Evolutionary conservation across 371 early-diverging fungal species (phyloP).

Genomic region (Rhizomucor pusillus): DNA sequence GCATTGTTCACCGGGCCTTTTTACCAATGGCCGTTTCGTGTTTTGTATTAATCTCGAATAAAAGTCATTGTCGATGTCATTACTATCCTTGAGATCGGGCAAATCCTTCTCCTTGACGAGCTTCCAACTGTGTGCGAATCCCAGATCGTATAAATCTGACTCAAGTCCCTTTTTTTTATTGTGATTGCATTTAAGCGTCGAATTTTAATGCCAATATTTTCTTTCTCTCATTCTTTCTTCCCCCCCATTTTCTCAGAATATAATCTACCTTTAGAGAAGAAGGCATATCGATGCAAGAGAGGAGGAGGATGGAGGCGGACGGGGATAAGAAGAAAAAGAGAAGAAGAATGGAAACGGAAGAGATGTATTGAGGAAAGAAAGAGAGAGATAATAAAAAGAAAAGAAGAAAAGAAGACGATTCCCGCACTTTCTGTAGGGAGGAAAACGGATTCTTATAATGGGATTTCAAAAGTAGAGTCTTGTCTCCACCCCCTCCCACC

Average conservation of each 20-base stretch:
- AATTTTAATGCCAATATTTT: constrained; percentile 1
- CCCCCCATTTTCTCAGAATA: not conserved
- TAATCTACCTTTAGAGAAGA: not conserved
- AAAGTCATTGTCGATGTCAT: constrained; percentile 2
- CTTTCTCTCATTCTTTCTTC: no score
- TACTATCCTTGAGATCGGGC: constrained; percentile 1
- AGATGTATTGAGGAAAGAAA: constrained; percentile 5
- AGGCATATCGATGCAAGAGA: not conserved
- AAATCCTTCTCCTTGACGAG: constrained; percentile 9
- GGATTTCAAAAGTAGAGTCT: not conserved
- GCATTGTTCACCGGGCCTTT: not conserved
- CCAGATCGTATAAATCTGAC: constrained; percentile 8
- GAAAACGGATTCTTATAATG: not conserved
- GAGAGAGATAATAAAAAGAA: constrained; percentile 1
- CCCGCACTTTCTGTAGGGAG: not conserved
- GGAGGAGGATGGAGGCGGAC: constrained; percentile 4
- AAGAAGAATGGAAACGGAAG: constrained; percentile 3
- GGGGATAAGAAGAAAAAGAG: constrained; percentile 6
- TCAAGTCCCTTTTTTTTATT: constrained; percentile 9
- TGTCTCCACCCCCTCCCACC: not conserved
- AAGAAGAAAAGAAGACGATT: not conserved
- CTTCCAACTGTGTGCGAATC: constrained; percentile 9
- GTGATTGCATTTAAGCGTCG: not conserved
- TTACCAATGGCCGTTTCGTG: constrained; percentile 20
- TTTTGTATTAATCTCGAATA: constrained; percentile 4